Evolutionary conservation across 1,284 basidiomycete species (phyloP), one percentile per base, ranked within the genome.

Genomic region (Apiotrichum porosum): DNA sequence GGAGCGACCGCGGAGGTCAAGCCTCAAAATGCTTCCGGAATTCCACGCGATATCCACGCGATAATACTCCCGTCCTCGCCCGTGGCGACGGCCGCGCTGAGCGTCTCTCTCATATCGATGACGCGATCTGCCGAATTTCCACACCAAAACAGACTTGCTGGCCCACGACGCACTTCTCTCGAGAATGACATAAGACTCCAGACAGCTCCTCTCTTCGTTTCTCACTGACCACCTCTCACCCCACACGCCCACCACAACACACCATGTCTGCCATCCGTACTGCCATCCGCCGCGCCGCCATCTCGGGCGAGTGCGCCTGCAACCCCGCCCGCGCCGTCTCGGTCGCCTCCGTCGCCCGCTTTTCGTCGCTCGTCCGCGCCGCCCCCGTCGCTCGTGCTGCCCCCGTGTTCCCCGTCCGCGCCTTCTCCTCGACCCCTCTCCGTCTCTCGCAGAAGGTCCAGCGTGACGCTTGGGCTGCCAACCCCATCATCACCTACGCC

Each of bases 401-500:
- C 31, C 21, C 33, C 18, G 14, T 35, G 31, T 10, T 22, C 21
- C 18, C 26, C 10, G 26, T n/a, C 38, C 37, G 49, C 37, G 34
- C 26, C 13, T 38, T 51, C 49, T 24, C 24, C 30, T 12, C 40
- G 21, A 26, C 39, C 23, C 15, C 44, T 6, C 17, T 33, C 46
- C 24, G 9, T n/a, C 33, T 21, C 32, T 28, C 26, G 8, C n/a
- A n/a, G n/a, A 32, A 41, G 23, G 30, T 43, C 41, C 24, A 54
- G 33, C 53, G 53, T 21, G 41, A 42, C 37, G 52, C 51, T 4
- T 71, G 66, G 65, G 69, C 68, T 3, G 51, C 54, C 33, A 49
- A 66, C 18, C 81, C 80, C 30, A 75, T 82, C 24, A 75, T 97
- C 44, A 78, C 79, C 0, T 97, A 95, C 68, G 83, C 86, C 28